Percentiles rank a stretch among this genome's conserved stretches.
phyloP scores from a whole-genome alignment of 73 alveolate genomes.

The Paramecium caudatum region DNA sequence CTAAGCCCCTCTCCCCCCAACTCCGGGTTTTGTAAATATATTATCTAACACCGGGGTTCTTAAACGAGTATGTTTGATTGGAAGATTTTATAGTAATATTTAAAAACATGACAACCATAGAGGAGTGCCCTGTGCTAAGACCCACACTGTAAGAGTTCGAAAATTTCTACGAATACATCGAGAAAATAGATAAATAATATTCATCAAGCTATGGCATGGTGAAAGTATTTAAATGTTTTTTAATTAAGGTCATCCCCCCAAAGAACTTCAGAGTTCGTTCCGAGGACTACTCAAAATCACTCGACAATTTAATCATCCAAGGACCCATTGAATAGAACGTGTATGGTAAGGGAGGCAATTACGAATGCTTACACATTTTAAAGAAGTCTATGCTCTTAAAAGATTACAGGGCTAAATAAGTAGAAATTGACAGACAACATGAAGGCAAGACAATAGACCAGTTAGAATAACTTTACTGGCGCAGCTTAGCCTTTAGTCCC shows the following conservation, averaged over 20 bases:
- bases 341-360: conserved; percentile 85
- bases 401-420: conserved; percentile 77
- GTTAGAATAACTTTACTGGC: conserved; percentile 91
- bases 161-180: conserved; percentile 79
- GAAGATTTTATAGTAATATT: conserved; percentile 32
- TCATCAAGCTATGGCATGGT: conserved; percentile 86
- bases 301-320: conserved; percentile 61
- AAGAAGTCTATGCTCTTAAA: conserved; percentile 82
- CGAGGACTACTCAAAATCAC: conserved; percentile 80
- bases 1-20: too few relatives aligned
- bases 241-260: conserved; percentile 89
- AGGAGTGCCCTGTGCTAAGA: conserved; percentile 84
- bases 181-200: conserved; percentile 82
- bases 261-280: conserved; percentile 86
- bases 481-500: conserved; percentile 84
- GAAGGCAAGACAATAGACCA: conserved; percentile 77
- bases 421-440: conserved; percentile 73
- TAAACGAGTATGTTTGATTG: conserved; percentile 26
- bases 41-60: conserved; percentile 46
- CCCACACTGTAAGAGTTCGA: conserved; percentile 86
- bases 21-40: too few relatives aligned
- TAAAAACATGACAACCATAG: conserved; percentile 55
- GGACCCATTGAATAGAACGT: conserved; percentile 91
- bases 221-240: conserved; percentile 79
- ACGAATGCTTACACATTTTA: conserved; percentile 80